Conservation (phyloP, 106 monocot species). For the Gastrodia elata region DNA sequence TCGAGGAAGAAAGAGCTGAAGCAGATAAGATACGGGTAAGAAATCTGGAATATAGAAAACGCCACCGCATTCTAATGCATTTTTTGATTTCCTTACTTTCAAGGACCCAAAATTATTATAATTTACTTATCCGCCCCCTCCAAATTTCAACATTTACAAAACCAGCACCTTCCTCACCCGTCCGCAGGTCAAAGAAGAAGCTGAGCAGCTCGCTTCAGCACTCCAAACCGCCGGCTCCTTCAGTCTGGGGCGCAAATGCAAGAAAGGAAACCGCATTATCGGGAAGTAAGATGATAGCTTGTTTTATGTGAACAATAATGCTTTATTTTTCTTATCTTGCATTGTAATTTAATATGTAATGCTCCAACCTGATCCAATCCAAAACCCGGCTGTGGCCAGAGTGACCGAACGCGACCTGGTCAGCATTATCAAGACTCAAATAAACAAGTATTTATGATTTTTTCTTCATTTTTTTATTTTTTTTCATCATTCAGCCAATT, state of each 20-base stretch:
- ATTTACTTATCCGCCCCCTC: too few relatives aligned
- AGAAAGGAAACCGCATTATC: conserved; percentile 83
- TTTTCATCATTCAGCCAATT: not conserved
- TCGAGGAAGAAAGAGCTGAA: conserved; percentile 86
- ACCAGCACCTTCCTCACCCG: too few relatives aligned
- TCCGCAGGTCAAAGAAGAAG: conserved; percentile 86
- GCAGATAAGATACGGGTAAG: conserved; percentile 86
- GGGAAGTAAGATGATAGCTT: conserved; percentile 51
- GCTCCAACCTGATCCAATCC: conserved; percentile 5
- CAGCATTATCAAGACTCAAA: conserved; percentile 91
- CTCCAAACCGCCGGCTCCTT: conserved; percentile 84
- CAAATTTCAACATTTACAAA: too few relatives aligned
- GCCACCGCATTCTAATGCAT: not conserved
- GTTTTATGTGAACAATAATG: not conserved
- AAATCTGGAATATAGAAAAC: not conserved
- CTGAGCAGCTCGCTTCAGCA: conserved; percentile 70
- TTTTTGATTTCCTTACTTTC: not conserved
- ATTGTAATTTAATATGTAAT: not conserved
- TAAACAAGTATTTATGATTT: conserved; percentile 49
- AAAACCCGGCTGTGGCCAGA: conserved; percentile 22
- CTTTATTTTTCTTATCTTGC: not conserved
- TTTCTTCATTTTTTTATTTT: not conserved
- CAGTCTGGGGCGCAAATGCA: conserved; percentile 83
- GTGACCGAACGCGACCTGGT: conserved; percentile 89
- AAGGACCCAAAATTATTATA: too few relatives aligned